phyloP scores from a whole-genome alignment of 2,329 filamentous ascomycete species.

The Alternaria arbusti region DNA sequence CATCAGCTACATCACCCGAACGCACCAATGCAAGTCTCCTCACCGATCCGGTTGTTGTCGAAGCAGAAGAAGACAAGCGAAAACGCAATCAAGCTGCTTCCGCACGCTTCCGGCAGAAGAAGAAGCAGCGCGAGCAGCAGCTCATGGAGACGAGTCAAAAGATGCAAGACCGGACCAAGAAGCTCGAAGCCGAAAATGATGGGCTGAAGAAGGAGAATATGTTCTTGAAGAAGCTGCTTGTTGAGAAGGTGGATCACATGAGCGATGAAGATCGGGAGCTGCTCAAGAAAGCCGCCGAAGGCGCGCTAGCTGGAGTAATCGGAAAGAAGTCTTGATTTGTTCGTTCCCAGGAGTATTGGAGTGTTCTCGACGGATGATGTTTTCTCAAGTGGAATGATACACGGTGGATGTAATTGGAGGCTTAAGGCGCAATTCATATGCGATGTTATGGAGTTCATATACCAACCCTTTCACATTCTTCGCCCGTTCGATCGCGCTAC shows the following conservation, averaged over 20 bases:
- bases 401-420: background rate
- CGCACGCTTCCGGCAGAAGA: constrained; percentile 90
- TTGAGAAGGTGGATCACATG: constrained; percentile 50
- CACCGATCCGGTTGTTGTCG: constrained; percentile 33
- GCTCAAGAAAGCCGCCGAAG: constrained; percentile 34
- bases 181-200: constrained; percentile 64
- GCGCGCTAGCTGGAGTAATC: constrained; percentile 12
- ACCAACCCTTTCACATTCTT: background rate
- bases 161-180: constrained; percentile 77
- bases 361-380: background rate
- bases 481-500: too few species aligned
- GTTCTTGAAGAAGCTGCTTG: constrained; percentile 45
- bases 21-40: constrained; percentile 20
- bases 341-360: background rate
- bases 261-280: constrained; percentile 41
- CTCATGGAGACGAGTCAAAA: constrained; percentile 66
- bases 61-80: constrained; percentile 87
- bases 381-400: background rate
- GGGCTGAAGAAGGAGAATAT: constrained; percentile 51
- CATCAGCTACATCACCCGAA: constrained; percentile 34
- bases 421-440: background rate
- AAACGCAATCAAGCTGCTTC: constrained; percentile 87
- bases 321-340: background rate
- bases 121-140: constrained; percentile 91
- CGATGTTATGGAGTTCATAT: background rate